Base-by-base conservation (phyloP, 805 yeast species). In the Nakazawaea pomicola region DNA sequence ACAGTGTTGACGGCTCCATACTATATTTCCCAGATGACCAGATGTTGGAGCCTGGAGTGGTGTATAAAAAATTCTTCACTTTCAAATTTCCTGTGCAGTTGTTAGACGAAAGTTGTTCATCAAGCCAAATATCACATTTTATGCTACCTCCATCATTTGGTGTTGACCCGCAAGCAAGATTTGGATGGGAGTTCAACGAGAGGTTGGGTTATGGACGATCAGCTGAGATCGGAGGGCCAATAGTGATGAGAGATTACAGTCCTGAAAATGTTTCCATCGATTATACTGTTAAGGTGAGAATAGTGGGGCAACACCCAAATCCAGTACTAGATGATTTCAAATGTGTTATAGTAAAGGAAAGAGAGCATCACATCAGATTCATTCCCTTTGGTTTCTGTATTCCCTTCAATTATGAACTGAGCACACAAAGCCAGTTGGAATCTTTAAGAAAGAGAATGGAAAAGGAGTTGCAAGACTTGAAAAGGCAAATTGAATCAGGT, bases 141-240 rank as follows among this genome's bases (percentile, higher is more conserved):
- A 30, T 46, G 15, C 35, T 64, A 27, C 74, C 74, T 0, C 72
- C 74, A 9, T 54, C 70, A 24, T 56, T 64, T 43, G 74, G 74
- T 21, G 45, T 62, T 7, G 64, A n/a, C 10, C n/a, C 12, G 14
- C 27, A 19, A 3, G 43, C 45, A 21, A 57, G 64, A 1, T 39
- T 33, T 14, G 56, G 56, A 8, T 52, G 68, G 12, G 48, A 49
- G 30, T 49, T 64, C 5, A 54, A 60, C 29, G 62, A 65, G 31
- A 59, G 65, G 0, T 56, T 76, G 23, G 83, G 84, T 0, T 79
- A 78, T 53, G 84, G 82, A 7, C 69, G 73, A 45, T 49, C 70
- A 10, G 62, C 64, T n/a, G 51, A 60, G 1, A 49, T 65, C 28
- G 84, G 83, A 1, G 66, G 77, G 0, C 83, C 84, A 1, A 55